Base-by-base conservation (phyloP, 2,329 filamentous ascomycete species). In the Neospermospora avenae region DNA sequence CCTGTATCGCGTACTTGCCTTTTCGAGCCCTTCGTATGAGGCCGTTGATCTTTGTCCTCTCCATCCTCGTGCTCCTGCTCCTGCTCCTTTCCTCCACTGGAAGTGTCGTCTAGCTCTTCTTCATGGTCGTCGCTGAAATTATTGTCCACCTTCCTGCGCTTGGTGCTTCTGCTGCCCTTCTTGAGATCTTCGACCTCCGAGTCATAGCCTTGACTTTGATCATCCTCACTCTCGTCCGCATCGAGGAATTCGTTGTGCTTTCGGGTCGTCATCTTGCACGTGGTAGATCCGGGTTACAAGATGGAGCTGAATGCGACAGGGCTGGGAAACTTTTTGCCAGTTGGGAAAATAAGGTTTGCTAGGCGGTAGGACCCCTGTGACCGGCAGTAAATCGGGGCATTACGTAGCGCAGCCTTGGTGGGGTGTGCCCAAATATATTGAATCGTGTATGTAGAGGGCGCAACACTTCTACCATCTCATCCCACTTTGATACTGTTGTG, bases 221-320 rank as follows among this genome's bases (percentile, higher is more conserved):
- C 69, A 39, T 79, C 83, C 37, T 85, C 83, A 69, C 84, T 87
- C 18, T 84, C 80, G 18, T 77, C 77, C 10, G 76, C 78, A 64
- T 87, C 84, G 31, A 93, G 81, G 68, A 88, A 93, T 55, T 89
- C 82, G 73, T 91, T 91, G 67, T 83, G 82, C 71, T 88, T 91
- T 70, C 87, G 83, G 42, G 84, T 78, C 1, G 86, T 75, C 88
- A 92, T 91, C 51, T 60, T 70, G 22, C n/a, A 31, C 24, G 18
- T 51, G 28, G 48, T 51, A 4, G 31, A 34, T 49, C 11, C n/a
- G n/a, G 28, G 34, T 34, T 16, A 10, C 16, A 25, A 20, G 10
- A n/a, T n/a, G n/a, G n/a, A 20, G 24, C 22, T 39, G 39, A 18
- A 35, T 61, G 58, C 48, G 42, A 60, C 41, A 49, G 45, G 44